A percentile compares a stretch with the other conserved stretches of the same genome.
Evolutionary conservation across 257 asterid species (phyloP).

Genomic region (Avicennia marina): DNA sequence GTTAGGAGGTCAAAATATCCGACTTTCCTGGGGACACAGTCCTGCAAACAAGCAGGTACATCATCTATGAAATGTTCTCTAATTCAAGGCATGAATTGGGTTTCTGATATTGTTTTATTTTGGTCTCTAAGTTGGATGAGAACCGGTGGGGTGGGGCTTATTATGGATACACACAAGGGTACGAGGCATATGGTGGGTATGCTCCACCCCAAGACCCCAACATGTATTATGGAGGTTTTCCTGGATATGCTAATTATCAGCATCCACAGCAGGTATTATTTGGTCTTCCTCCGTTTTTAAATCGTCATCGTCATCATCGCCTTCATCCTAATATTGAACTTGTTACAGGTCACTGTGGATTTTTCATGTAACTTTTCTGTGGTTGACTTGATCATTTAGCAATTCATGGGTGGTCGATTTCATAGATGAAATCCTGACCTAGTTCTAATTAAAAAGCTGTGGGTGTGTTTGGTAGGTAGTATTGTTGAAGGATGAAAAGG

Average conservation of each 20-base stretch:
- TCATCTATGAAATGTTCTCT: neutral
- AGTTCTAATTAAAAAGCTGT: neutral
- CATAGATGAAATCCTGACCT: neutral
- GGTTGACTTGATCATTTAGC: neutral
- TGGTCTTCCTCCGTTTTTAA: neutral
- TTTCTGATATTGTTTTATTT: slow-evolving; percentile 13
- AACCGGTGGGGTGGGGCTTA: slow-evolving; percentile 60
- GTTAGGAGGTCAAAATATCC: slow-evolving; percentile 71
- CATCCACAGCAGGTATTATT: slow-evolving; percentile 71
- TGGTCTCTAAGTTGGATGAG: slow-evolving; percentile 43
- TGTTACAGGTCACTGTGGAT: neutral
- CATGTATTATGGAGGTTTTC: slow-evolving; percentile 74
- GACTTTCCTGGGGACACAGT: slow-evolving; percentile 96
- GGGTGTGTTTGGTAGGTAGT: too few species aligned
- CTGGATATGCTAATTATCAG: slow-evolving; percentile 75
- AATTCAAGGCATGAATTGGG: slow-evolving; percentile 2
- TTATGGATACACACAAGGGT: slow-evolving; percentile 70
- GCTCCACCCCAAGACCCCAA: slow-evolving; percentile 83
- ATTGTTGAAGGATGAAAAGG: neutral
- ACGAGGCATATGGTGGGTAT: slow-evolving; percentile 77
- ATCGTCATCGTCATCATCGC: too few species aligned
- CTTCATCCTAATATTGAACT: too few species aligned
- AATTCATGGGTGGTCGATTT: neutral
- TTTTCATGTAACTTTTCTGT: neutral
- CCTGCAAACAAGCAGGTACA: slow-evolving; percentile 83